Base-by-base conservation (phyloP, 75 land plant genomes). In the Azolla pinnata region DNA sequence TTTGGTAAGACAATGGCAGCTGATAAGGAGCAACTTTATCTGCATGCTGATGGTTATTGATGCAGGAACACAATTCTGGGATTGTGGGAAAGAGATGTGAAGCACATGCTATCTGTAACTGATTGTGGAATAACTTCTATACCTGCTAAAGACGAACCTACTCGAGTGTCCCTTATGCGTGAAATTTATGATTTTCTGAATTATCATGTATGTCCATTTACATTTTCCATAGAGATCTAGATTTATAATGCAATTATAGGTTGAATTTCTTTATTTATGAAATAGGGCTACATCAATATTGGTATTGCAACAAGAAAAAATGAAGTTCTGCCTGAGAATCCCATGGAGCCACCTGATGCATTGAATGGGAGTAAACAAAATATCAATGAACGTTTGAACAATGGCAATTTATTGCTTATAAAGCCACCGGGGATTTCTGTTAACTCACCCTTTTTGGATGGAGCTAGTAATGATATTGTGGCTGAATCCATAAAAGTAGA, bases 211-310 rank as follows among this genome's bases (percentile, higher is more conserved):
- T 82, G 95, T 25, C 28, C n/a, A 34, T 7, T 71, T 48, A 69
- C 21, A 38, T 49, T 59, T 19, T 24, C 2, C 58, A 19, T 2
- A 18, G n/a, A 18, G n/a, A n/a, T n/a, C n/a, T 18, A 4, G 57
- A 56, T 17, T 4, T 5, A 29, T 5, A 24, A 3, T 26, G 17
- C 28, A 8, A 10, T 7, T 28, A 24, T 29, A 4, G 23, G 7
- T 25, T 25, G 33, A 7, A 23, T 3, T 29, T 4, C 8, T 44
- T 40, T 20, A 29, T 48, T 52, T 31, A 3, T 71, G 38, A n/a
- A 7, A 56, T 80, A 92, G 98, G 98, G 95, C 33, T 92, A 79
- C 55, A 92, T 92, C 60, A 92, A 92, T 72, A 34, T 72, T 34
- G 98, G 98, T 30, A 74, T 92, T 69, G 81, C 88, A 50, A 62